Percentiles rank a stretch among this genome's conserved stretches.
Conservation (phyloP, 306 rosid genomes). For the Medicago lupulina region DNA sequence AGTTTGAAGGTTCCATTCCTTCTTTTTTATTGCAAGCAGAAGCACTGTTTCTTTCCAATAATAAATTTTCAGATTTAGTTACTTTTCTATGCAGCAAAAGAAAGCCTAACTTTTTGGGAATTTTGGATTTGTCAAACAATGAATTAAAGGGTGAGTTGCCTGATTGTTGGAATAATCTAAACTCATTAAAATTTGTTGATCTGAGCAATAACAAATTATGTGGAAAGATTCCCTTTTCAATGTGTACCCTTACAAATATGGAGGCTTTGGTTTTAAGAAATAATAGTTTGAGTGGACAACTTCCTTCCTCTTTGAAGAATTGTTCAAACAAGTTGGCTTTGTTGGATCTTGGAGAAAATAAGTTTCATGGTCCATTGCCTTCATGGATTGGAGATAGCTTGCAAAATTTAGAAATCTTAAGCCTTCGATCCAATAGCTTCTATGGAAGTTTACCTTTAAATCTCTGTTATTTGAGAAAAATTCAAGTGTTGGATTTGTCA, state of each 20-base stretch:
- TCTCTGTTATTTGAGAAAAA: not conserved
- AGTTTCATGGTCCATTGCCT: conserved; percentile 29
- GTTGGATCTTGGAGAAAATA: conserved; percentile 19
- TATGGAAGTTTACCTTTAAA: conserved; percentile 10
- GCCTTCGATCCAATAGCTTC: not conserved
- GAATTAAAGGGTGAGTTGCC: conserved; percentile 1
- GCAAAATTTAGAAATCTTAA: conserved; percentile 3
- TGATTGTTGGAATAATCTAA: conserved; percentile 29
- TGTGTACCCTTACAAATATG: not conserved
- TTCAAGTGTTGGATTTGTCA: not conserved
- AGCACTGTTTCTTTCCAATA: not conserved
- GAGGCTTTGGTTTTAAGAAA: conserved; percentile 23
- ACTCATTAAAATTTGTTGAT: not conserved
- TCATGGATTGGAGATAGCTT: conserved; percentile 34
- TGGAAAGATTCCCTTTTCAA: not conserved
- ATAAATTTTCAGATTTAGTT: not conserved
- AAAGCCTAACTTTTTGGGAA: not conserved
- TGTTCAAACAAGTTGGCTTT: conserved; percentile 7
- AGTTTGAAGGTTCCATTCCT: conserved; percentile 32
- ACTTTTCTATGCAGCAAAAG: not conserved
- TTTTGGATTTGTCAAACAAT: conserved; percentile 33
- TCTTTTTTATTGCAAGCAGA: not conserved
- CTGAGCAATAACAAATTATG: conserved; percentile 21
- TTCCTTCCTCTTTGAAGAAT: conserved; percentile 13
- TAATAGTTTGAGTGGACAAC: conserved; percentile 19